Conservation (phyloP, 179 eudicot species). For the Actinidia chinensis region DNA sequence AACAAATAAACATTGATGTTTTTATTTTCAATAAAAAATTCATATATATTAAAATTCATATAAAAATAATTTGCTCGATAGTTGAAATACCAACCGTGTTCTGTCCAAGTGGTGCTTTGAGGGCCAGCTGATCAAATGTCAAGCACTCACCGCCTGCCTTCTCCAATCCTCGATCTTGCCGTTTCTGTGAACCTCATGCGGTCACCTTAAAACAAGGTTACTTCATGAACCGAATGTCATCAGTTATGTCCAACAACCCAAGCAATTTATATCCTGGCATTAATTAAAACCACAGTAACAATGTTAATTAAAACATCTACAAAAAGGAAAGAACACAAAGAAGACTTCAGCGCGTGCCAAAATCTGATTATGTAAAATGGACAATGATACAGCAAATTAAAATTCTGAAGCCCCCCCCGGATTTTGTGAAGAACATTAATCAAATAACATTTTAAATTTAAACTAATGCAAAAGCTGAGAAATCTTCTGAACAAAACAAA, state of each 20-base stretch:
- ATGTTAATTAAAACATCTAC: neutral
- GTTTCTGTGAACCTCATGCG: constrained; percentile 53
- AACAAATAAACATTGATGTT: neutral
- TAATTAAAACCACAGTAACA: neutral
- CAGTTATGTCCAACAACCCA: constrained; percentile 47
- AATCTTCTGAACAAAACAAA: too few relatives aligned
- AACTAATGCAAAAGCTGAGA: neutral
- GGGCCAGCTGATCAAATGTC: constrained; percentile 57
- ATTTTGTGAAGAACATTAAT: neutral
- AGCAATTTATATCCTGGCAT: constrained; percentile 44
- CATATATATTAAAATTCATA: too few relatives aligned
- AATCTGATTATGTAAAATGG: neutral
- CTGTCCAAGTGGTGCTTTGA: constrained; percentile 55
- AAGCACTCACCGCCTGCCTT: constrained; percentile 55
- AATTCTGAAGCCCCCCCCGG: neutral
- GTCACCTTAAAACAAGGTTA: constrained; percentile 42
- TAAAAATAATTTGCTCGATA: too few relatives aligned
- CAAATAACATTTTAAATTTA: neutral
- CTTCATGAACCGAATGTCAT: constrained; percentile 38
- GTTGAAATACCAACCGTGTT: constrained; percentile 37
- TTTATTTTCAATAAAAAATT: too few relatives aligned
- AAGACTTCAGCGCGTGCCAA: too few relatives aligned
- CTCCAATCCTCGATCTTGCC: constrained; percentile 51
- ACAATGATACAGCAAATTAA: neutral
- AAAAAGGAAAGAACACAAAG: neutral